A percentile compares a stretch with the other conserved stretches of the same genome.
phyloP scores from a whole-genome alignment of 352 stramenopile genomes.

The Phytophthora multivora region DNA sequence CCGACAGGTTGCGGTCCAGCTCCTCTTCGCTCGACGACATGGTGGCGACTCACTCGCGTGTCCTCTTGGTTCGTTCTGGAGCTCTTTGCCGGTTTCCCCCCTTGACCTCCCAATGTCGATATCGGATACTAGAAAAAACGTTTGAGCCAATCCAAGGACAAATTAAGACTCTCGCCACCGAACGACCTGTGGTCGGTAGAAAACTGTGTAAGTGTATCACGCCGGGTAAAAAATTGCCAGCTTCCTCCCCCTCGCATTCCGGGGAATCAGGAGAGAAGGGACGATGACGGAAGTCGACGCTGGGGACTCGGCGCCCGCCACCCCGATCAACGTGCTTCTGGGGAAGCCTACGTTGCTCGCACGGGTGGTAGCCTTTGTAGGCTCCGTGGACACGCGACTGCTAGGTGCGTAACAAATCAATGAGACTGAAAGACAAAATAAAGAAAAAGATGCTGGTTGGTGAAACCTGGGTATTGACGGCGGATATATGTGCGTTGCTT shows the following conservation, averaged over 20 bases:
- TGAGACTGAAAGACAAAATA: background rate
- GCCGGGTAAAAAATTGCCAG: conserved; percentile 33
- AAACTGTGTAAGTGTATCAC: conserved; percentile 12
- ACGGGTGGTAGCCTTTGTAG: conserved; percentile 65
- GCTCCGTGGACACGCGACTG: conserved; percentile 54
- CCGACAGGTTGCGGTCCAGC: conserved; percentile 82
- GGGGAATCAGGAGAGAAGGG: conserved; percentile 33
- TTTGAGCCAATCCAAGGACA: conserved; percentile 6
- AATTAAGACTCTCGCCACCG: conserved; percentile 6
- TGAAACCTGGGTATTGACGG: conserved; percentile 6
- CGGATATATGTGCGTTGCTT: conserved; percentile 8
- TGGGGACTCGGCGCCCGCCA: conserved; percentile 7
- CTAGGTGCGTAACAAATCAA: conserved; percentile 50
- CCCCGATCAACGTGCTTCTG: conserved; percentile 51
- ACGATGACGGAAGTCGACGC: conserved; percentile 36
- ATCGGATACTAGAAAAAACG: conserved; percentile 9
- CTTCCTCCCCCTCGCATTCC: conserved; percentile 33
- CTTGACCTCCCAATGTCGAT: conserved; percentile 16
- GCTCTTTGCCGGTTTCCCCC: conserved; percentile 20
- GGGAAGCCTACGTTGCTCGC: conserved; percentile 62
- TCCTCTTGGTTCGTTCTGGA: conserved; percentile 29
- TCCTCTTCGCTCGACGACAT: conserved; percentile 92
- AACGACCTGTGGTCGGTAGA: background rate
- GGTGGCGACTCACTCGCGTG: conserved; percentile 24
- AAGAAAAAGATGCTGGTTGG: conserved; percentile 10